Percentiles rank a stretch among this genome's conserved stretches.
These are phyloP conservation scores for Rhizopus stolonifer DNA, from an alignment of 371 early-diverging fungal species.

Conservation along the genomic window DNA sequence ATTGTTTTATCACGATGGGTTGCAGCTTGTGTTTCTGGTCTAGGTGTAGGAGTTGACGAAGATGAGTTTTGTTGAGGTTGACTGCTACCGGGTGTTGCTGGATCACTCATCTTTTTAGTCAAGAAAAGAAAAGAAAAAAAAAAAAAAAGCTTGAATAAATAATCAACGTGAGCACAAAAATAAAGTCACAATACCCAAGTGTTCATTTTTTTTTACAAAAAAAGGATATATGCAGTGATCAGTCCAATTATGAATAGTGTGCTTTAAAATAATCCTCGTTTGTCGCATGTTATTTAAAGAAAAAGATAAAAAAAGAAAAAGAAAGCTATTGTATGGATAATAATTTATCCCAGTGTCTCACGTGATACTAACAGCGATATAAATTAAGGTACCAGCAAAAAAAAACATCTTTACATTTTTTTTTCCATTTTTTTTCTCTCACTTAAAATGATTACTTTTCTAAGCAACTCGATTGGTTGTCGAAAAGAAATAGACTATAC, in stretches of 20 bases:
- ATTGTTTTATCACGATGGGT: constrained; percentile 60
- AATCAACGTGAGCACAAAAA: too few relatives aligned
- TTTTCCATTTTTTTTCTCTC: background rate
- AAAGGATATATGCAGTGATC: too few relatives aligned
- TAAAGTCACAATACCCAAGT: too few relatives aligned
- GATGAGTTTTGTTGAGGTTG: background rate
- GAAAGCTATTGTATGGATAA: background rate
- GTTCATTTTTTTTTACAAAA: too few relatives aligned
- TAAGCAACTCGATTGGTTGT: background rate
- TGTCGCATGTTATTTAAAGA: too few relatives aligned
- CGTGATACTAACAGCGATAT: background rate
- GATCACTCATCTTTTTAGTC: background rate
- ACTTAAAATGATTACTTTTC: background rate
- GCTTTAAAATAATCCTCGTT: too few relatives aligned
- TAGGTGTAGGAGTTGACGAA: background rate
- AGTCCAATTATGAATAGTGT: too few relatives aligned
- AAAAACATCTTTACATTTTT: background rate
- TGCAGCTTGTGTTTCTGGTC: background rate
- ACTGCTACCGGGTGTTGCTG: background rate
- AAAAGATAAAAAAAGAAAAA: too few relatives aligned
- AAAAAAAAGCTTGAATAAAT: too few relatives aligned
- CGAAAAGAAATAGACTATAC: background rate
- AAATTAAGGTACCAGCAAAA: constrained; percentile 5
- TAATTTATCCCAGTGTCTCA: background rate
- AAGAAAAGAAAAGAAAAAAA: too few relatives aligned